Evolutionary conservation across 768 basidiomycete genomes (phyloP).

Genomic region (Tylopilus intermedius): DNA sequence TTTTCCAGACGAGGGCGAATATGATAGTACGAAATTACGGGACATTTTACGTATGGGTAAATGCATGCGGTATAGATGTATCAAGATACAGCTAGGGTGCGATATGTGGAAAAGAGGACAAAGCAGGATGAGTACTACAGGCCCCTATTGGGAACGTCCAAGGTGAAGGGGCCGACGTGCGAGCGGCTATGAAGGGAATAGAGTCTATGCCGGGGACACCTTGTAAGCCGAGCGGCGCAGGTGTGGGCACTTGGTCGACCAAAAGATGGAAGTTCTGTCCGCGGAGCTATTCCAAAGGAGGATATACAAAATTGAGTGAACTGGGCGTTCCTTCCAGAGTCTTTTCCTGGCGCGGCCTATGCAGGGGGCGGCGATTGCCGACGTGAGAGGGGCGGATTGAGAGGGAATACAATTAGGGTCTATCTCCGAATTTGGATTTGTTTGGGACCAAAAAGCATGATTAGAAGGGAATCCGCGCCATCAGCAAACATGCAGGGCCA

Average conservation of each 20-base stretch:
- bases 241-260: background rate
- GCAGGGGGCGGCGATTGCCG: constrained; percentile 1
- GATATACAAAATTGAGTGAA: background rate
- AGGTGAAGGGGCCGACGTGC: background rate
- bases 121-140: background rate
- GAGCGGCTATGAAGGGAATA: background rate
- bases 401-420: background rate
- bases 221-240: constrained; percentile 3
- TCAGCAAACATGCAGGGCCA: constrained; percentile 25
- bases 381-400: background rate
- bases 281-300: constrained; percentile 5
- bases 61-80: background rate
- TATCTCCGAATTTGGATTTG: constrained; percentile 4
- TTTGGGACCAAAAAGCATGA: constrained; percentile 18
- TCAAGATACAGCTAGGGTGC: background rate
- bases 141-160: background rate
- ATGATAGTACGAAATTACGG: background rate
- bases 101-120: background rate
- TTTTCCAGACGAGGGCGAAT: background rate
- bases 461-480: constrained; percentile 10
- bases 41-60: constrained; percentile 9
- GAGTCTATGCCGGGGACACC: background rate
- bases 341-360: background rate
- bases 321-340: background rate
- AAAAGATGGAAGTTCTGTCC: constrained; percentile 11